Percentiles rank a stretch among this genome's conserved stretches.
Evolutionary conservation across 116 monocot genomes (phyloP).

Genomic region (Posidonia oceanica): DNA sequence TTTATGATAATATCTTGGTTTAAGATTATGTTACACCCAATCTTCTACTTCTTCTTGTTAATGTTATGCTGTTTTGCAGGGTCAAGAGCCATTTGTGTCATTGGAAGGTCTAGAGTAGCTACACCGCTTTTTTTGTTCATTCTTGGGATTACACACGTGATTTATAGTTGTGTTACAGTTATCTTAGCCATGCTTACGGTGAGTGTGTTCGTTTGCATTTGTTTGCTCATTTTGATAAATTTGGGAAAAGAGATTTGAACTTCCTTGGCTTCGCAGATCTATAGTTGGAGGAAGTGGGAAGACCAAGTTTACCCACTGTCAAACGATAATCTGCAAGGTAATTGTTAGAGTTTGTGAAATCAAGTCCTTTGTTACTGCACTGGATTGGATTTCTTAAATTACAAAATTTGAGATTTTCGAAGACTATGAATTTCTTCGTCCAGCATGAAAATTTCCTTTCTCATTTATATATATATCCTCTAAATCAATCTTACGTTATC

Average conservation of each 20-base stretch:
- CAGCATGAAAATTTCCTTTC: too few species aligned
- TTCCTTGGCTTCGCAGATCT: conserved; percentile 31
- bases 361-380: neutral
- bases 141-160: conserved; percentile 73
- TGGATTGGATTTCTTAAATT: too few species aligned
- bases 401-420: too few species aligned
- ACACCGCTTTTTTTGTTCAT: conserved; percentile 66
- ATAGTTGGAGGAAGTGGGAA: conserved; percentile 88
- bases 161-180: conserved; percentile 68
- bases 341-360: neutral
- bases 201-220: too few species aligned
- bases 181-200: conserved; percentile 72
- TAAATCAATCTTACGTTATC: neutral
- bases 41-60: neutral
- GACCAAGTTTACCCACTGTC: conserved; percentile 31
- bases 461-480: too few species aligned
- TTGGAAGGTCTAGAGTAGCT: conserved; percentile 79
- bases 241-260: neutral
- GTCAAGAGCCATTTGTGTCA: conserved; percentile 74
- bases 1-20: too few species aligned
- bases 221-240: too few species aligned
- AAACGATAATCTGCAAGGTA: conserved; percentile 53
- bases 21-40: too few species aligned
- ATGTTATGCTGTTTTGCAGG: conserved; percentile 17
- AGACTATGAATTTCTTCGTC: too few species aligned